Evolutionary conservation across 139 green algal genomes (phyloP).

Genomic region (Tetradesmus obliquus): DNA sequence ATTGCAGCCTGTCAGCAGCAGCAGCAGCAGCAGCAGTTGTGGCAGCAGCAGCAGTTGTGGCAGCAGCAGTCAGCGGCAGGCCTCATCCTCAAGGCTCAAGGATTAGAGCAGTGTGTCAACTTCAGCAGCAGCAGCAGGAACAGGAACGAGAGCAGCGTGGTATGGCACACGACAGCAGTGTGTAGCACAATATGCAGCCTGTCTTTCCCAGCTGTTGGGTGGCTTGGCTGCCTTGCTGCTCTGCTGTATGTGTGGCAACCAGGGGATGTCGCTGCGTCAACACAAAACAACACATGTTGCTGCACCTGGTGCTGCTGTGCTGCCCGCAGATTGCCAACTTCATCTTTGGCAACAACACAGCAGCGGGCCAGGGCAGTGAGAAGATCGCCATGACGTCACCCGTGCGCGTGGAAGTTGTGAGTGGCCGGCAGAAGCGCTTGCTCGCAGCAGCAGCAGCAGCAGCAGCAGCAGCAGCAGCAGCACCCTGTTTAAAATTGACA

Average conservation of each 20-base stretch:
- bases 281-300: no score
- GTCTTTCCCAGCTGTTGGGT: no score
- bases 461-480: background rate
- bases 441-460: background rate
- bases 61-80: slow-evolving; percentile 21
- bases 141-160: no score
- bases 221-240: background rate
- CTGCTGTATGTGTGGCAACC: background rate
- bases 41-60: no score
- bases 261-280: no score
- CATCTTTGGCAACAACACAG: slow-evolving; percentile 75
- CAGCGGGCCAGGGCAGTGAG: slow-evolving; percentile 60
- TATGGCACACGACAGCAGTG: no score
- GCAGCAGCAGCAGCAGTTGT: no score
- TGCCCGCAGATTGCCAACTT: slow-evolving; percentile 56
- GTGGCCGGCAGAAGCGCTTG: background rate
- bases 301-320: background rate
- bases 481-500: no score
- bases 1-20: no score
- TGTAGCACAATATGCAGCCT: no score
- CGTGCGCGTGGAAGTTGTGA: slow-evolving; percentile 51
- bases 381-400: slow-evolving; percentile 76
- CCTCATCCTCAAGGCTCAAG: slow-evolving; percentile 10
- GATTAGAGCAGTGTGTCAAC: no score
- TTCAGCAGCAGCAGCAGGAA: no score